Evolutionary conservation across 768 basidiomycete species (phyloP), one percentile per base, ranked within the genome.

Genomic region (Russula brevipes): DNA sequence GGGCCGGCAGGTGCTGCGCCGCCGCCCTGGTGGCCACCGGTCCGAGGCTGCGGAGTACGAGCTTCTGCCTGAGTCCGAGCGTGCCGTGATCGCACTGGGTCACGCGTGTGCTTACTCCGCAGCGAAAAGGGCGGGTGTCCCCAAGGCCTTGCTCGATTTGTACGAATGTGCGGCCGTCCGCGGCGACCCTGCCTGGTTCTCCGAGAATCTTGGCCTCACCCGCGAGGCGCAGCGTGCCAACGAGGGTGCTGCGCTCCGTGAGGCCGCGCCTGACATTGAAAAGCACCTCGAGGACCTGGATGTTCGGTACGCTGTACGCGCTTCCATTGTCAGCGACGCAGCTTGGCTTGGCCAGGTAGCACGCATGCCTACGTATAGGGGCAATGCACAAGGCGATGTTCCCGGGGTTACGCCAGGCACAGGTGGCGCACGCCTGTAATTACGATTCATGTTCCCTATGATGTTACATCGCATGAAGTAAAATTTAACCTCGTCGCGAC

Each of bases 241-340:
- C 36, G 63, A 69, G 46, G 60, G 51, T 24, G 49, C 30, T 12
- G 64, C 63, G 30, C 60, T 60, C 17, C 42, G 24, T 7, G 64
- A 54, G 10, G 66, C 59, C 1, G 45, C 56, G 17, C 66, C 66
- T 2, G 53, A 61, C 24, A 54, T 69, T 6, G 46, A 64, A 30
- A 39, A 46, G 39, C 49, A 67, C 50, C 52, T 68, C 9, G 60
- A 56, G 42, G 58, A 41, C 17, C 49, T 70, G 36, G 47, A 67
- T 2, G 51, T 66, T 12, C 56, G 55, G 39, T 24, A 50, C 17
- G 67, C 54, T 1, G 60, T 65, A 38, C 55, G 57, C 5, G 59
- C 68, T 9, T 70, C 70, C 10, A 69, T 71, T 24, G 41, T 68
- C n/a, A 63, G 38, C 38, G 67, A 67, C 41, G 24, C n/a, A 31